Percentiles rank a stretch among this genome's conserved stretches.
These are phyloP conservation scores for Ustilago esculenta DNA, from an alignment of 1,284 basidiomycete genomes.

Conservation along the genomic window DNA sequence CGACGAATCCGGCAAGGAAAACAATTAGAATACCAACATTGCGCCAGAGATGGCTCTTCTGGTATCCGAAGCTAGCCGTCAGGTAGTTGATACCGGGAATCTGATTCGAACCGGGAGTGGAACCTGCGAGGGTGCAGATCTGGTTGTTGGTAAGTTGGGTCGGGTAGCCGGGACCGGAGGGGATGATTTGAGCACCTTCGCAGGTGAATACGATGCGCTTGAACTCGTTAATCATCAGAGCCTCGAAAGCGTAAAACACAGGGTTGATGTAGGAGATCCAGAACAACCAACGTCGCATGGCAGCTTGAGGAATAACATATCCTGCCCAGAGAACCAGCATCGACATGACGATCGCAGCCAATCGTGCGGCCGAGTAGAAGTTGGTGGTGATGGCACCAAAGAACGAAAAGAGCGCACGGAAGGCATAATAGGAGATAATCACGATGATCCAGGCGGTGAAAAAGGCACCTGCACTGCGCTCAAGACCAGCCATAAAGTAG, in stretches of 20 bases:
- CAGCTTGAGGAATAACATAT: conserved; percentile 59
- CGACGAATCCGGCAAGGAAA: conserved; percentile 57
- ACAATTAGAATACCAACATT: conserved; percentile 70
- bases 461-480: conserved; percentile 55
- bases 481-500: conserved; percentile 63
- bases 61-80: conserved; percentile 74
- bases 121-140: conserved; percentile 69
- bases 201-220: conserved; percentile 49
- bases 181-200: conserved; percentile 42
- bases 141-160: conserved; percentile 38
- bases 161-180: conserved; percentile 40
- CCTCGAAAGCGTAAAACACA: conserved; percentile 81
- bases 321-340: conserved; percentile 54
- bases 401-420: conserved; percentile 54
- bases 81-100: conserved; percentile 71
- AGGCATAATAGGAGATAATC: conserved; percentile 51
- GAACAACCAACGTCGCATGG: conserved; percentile 88
- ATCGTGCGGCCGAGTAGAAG: conserved; percentile 51
- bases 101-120: conserved; percentile 65
- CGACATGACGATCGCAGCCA: conserved; percentile 58
- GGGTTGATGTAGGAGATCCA: conserved; percentile 71
- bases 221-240: conserved; percentile 71
- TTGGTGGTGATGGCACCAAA: conserved; percentile 53
- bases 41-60: conserved; percentile 69
- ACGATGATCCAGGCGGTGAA: conserved; percentile 72